A percentile compares a stretch with the other conserved stretches of the same genome.
Conservation (phyloP, 352 stramenopile genomes). For the Phytophthora megakarya region DNA sequence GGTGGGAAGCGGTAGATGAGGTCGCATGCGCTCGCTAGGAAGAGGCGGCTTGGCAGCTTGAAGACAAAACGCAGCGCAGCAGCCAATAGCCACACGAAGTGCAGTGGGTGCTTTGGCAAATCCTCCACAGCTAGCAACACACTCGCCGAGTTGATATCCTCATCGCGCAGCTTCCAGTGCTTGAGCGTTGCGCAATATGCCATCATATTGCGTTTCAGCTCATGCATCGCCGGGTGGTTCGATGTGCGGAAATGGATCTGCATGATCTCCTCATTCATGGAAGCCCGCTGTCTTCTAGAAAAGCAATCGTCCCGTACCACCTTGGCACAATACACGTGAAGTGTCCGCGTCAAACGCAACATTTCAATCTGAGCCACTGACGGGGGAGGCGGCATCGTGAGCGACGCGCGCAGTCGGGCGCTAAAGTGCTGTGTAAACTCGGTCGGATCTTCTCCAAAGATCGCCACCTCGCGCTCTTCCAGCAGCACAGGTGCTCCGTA, state of each 20-base stretch:
- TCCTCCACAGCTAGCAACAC: conserved; percentile 43
- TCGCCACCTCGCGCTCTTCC: conserved; percentile 56
- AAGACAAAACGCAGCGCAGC: conserved; percentile 48
- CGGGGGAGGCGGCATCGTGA: conserved; percentile 63
- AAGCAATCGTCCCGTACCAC: conserved; percentile 74
- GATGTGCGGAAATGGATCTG: conserved; percentile 78
- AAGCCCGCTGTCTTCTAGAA: conserved; percentile 69
- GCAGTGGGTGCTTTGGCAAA: conserved; percentile 46
- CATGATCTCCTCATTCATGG: conserved; percentile 82
- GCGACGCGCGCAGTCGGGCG: conserved; percentile 51
- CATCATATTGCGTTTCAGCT: conserved; percentile 70
- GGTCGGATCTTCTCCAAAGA: conserved; percentile 64
- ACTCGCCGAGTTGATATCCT: conserved; percentile 72
- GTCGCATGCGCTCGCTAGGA: conserved; percentile 57
- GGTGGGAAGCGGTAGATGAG: conserved; percentile 55
- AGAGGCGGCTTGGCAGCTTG: conserved; percentile 45
- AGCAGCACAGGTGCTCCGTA: conserved; percentile 72
- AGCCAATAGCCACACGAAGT: conserved; percentile 52
- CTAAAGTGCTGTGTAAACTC: conserved; percentile 73
- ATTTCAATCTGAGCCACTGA: conserved; percentile 71
- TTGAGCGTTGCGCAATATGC: conserved; percentile 63
- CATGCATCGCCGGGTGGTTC: conserved; percentile 73
- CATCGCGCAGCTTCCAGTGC: conserved; percentile 65
- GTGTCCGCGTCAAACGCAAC: conserved; percentile 62
- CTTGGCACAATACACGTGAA: conserved; percentile 76